A percentile compares a stretch with the other conserved stretches of the same genome.
Conservation (phyloP, 352 stramenopile species). For the Phytopythium cucurbitacearum region DNA sequence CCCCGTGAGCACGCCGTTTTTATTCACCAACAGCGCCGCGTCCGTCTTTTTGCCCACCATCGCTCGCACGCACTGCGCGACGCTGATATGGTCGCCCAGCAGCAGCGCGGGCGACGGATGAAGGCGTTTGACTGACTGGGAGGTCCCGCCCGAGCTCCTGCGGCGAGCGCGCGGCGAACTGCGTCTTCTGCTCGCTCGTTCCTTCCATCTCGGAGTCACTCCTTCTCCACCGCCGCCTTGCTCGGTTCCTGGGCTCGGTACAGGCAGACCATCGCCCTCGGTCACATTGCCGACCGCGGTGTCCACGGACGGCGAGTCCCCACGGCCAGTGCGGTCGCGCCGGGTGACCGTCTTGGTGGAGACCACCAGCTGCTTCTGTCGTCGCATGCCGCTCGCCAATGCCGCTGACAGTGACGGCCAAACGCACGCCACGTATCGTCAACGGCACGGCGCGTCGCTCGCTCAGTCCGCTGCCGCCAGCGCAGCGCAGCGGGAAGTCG, state of each 20-base stretch:
- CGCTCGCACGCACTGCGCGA: conserved; percentile 72
- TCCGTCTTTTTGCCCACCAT: conserved; percentile 90
- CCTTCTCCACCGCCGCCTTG: conserved; percentile 5
- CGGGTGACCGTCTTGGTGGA: conserved; percentile 58
- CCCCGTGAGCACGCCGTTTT: conserved; percentile 86
- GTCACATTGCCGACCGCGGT: conserved; percentile 3
- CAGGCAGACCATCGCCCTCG: neutral
- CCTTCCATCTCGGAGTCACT: conserved; percentile 3
- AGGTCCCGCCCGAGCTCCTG: conserved; percentile 21
- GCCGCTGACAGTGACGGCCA: too few species aligned
- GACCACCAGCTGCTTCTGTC: conserved; percentile 44
- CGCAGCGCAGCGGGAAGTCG: too few species aligned
- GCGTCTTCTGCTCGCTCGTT: neutral
- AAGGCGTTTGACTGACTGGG: conserved; percentile 47
- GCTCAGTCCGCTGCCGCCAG: too few species aligned
- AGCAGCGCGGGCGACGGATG: conserved; percentile 62
- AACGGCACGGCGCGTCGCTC: neutral
- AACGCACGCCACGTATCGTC: too few species aligned
- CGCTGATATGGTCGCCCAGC: conserved; percentile 62
- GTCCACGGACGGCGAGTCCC: conserved; percentile 4
- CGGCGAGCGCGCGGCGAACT: conserved; percentile 11
- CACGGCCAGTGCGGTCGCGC: conserved; percentile 19
- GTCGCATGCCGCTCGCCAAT: neutral
- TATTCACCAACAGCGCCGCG: conserved; percentile 90
- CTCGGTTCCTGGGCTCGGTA: too few species aligned